These are phyloP conservation scores for Lentinula boryana DNA, from an alignment of 768 basidiomycete species.

Conservation along the genomic window DNA sequence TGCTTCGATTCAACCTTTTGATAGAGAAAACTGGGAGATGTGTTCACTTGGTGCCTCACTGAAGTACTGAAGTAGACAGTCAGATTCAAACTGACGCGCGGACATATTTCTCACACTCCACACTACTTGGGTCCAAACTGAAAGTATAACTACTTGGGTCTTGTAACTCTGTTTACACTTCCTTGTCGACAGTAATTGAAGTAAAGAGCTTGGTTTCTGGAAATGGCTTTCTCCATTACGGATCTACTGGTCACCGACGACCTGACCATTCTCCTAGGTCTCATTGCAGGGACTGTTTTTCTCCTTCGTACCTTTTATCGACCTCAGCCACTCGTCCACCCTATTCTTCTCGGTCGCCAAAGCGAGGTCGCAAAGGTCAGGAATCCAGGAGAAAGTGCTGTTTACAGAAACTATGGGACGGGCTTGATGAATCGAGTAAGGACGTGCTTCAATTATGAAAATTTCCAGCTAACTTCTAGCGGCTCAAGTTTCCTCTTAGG, in stretches of 20 bases:
- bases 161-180: neutral
- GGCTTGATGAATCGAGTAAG: slow-evolving; percentile 76
- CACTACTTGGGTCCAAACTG: neutral
- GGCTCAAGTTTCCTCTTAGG: slow-evolving; percentile 61
- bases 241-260: slow-evolving; percentile 73
- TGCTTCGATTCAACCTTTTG: too few relatives aligned
- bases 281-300: slow-evolving; percentile 72
- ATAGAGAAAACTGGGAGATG: too few relatives aligned
- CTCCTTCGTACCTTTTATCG: slow-evolving; percentile 74
- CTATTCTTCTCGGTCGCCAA: slow-evolving; percentile 89
- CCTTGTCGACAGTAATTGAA: neutral
- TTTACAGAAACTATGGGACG: slow-evolving; percentile 88
- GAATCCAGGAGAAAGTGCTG: slow-evolving; percentile 75
- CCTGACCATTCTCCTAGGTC: slow-evolving; percentile 68
- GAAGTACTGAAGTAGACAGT: too few relatives aligned
- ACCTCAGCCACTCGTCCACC: slow-evolving; percentile 83
- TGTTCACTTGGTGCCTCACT: too few relatives aligned
- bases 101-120: neutral
- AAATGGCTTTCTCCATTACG: slow-evolving; percentile 34
- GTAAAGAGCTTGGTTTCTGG: neutral
- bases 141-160: neutral
- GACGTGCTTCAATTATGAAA: slow-evolving; percentile 14
- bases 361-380: slow-evolving; percentile 83
- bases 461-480: neutral
- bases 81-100: neutral